A percentile compares a stretch with the other conserved stretches of the same genome.
phyloP scores from a whole-genome alignment of 1,139 yeast species.

The Candida anutae region DNA sequence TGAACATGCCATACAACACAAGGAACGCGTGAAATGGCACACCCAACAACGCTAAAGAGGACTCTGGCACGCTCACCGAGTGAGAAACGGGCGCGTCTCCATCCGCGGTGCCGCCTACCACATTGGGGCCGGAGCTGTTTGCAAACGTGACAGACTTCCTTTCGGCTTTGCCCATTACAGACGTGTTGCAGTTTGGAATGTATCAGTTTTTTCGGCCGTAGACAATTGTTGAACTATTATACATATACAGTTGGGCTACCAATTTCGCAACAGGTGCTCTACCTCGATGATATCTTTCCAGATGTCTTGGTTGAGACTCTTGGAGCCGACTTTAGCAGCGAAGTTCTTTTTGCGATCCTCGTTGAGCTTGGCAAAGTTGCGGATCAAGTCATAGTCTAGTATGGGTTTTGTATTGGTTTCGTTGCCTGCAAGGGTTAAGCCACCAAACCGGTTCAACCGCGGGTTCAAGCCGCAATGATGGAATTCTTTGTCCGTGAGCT shows the following conservation, averaged over 20 bases:
- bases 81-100: no score
- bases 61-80: no score
- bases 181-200: no score
- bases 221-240: no score
- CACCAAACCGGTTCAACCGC: conserved; percentile 54
- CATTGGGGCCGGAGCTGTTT: not conserved
- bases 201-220: no score
- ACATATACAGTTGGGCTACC: conserved; percentile 8
- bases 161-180: no score
- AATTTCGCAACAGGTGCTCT: conserved; percentile 27
- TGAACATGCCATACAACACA: conserved; percentile 19
- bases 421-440: conserved; percentile 27
- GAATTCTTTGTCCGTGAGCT: conserved; percentile 65
- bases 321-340: conserved; percentile 50
- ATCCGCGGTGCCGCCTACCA: not conserved
- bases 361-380: conserved; percentile 44
- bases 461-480: conserved; percentile 83
- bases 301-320: conserved; percentile 45
- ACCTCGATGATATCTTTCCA: conserved; percentile 63
- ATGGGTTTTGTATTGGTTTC: conserved; percentile 45
- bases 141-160: not conserved
- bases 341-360: conserved; percentile 49
- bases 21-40: not conserved
- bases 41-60: not conserved
- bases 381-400: conserved; percentile 53